Conservation (phyloP, 805 yeast species). For the Teunomyces funiuensis region DNA sequence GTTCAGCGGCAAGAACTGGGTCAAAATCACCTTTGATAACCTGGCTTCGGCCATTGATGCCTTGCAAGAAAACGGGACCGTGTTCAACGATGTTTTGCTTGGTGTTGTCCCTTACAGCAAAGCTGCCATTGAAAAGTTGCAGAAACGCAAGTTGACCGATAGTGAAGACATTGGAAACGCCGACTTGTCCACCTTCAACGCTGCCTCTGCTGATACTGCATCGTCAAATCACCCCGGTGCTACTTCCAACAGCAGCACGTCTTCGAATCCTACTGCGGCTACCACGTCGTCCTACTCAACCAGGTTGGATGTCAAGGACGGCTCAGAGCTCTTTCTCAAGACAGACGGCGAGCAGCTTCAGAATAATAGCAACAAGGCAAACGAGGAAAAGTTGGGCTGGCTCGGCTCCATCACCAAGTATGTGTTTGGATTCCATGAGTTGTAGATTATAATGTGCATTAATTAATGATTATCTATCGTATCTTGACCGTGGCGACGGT, state of each 20-base stretch:
- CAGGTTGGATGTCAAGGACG: slow-evolving; percentile 40
- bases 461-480: slow-evolving; percentile 1
- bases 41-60: slow-evolving; percentile 80
- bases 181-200: slow-evolving; percentile 10
- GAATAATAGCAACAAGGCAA: slow-evolving; percentile 17
- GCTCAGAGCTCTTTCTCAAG: slow-evolving; percentile 36
- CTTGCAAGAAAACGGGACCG: slow-evolving; percentile 74
- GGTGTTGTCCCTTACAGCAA: slow-evolving; percentile 71
- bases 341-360: slow-evolving; percentile 22
- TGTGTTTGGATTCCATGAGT: slow-evolving; percentile 45
- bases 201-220: slow-evolving; percentile 6
- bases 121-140: slow-evolving; percentile 58
- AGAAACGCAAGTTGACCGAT: slow-evolving; percentile 41
- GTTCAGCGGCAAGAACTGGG: slow-evolving; percentile 85
- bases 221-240: slow-evolving; percentile 1
- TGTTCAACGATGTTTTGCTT: slow-evolving; percentile 63
- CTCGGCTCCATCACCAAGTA: slow-evolving; percentile 33
- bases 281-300: slow-evolving; percentile 18
- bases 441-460: slow-evolving; percentile 19
- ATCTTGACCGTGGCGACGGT: slow-evolving; percentile 3
- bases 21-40: slow-evolving; percentile 80
- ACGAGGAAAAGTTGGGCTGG: slow-evolving; percentile 32
- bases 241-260: not conserved
- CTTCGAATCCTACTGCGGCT: too few relatives aligned
- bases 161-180: slow-evolving; percentile 51